phyloP scores from a whole-genome alignment of 2,329 filamentous ascomycete genomes.

The Neoscytalidium dimidiatum region DNA sequence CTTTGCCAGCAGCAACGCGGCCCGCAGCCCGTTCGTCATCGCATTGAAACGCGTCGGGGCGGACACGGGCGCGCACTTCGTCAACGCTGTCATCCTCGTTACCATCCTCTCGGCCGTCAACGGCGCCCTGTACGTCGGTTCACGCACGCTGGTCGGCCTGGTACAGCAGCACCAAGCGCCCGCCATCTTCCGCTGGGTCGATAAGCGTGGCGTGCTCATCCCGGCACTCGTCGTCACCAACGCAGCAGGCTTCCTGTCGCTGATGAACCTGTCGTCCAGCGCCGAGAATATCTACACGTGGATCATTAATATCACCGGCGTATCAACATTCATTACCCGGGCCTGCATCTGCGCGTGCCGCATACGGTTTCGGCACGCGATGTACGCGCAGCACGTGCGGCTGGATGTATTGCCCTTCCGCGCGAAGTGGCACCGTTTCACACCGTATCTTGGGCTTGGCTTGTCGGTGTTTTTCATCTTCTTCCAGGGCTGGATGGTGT shows the following conservation, averaged over 20 bases:
- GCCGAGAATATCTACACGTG: slow-evolving; percentile 70
- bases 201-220: slow-evolving; percentile 52
- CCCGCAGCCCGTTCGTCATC: slow-evolving; percentile 85
- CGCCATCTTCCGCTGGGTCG: slow-evolving; percentile 60
- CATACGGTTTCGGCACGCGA: slow-evolving; percentile 76
- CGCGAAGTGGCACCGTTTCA: slow-evolving; percentile 41
- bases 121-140: slow-evolving; percentile 87
- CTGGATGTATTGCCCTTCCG: slow-evolving; percentile 48
- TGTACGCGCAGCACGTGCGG: slow-evolving; percentile 39
- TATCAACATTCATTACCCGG: slow-evolving; percentile 79
- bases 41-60: slow-evolving; percentile 86
- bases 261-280: slow-evolving; percentile 78
- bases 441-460: slow-evolving; percentile 41
- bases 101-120: slow-evolving; percentile 90
- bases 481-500: slow-evolving; percentile 34
- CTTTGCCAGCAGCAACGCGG: slow-evolving; percentile 65
- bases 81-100: slow-evolving; percentile 92
- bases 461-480: slow-evolving; percentile 42
- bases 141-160: slow-evolving; percentile 83
- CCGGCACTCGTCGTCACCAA: slow-evolving; percentile 56
- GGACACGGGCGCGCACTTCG: slow-evolving; percentile 75
- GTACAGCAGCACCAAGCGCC: slow-evolving; percentile 72
- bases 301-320: slow-evolving; percentile 73
- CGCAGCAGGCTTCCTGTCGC: slow-evolving; percentile 57
- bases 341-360: slow-evolving; percentile 82